phyloP scores from a whole-genome alignment of 306 rosid genomes.

The Astragalus glycyphyllos region DNA sequence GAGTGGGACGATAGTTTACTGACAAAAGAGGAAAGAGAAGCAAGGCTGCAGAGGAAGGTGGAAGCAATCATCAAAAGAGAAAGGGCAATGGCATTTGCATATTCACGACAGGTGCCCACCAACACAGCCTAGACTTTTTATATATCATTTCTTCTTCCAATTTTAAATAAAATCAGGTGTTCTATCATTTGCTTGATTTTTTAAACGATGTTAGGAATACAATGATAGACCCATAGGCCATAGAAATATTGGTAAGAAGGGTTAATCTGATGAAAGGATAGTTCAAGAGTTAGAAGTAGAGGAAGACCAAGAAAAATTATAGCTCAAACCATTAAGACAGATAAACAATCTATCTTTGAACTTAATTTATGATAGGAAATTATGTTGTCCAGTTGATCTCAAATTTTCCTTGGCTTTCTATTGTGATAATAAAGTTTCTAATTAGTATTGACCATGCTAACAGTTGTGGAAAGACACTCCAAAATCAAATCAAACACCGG shows the following conservation, averaged over 20 bases:
- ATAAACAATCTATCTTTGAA: too few species aligned
- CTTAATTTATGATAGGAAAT: neutral
- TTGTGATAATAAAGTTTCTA: neutral
- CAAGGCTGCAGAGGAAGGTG: conserved; percentile 83
- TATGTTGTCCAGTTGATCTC: neutral
- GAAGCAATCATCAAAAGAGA: conserved; percentile 94
- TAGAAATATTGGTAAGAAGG: too few species aligned
- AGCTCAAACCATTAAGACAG: too few species aligned
- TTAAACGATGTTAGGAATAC: conserved; percentile 1
- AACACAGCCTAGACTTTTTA: conserved; percentile 23
- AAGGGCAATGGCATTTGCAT: conserved; percentile 94
- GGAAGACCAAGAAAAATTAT: too few species aligned
- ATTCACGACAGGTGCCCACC: conserved; percentile 79
- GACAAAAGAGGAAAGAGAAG: conserved; percentile 90
- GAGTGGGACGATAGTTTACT: conserved; percentile 95
- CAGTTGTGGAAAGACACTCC: conserved; percentile 89
- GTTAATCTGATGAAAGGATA: too few species aligned
- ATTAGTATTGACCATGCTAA: conserved; percentile 38
- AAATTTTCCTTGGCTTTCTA: neutral
- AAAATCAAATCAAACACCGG: conserved; percentile 66
- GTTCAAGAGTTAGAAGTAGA: too few species aligned
- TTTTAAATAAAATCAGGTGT: neutral
- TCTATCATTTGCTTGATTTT: conserved; percentile 8
- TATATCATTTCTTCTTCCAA: conserved; percentile 15
- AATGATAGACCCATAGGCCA: too few species aligned